Base-by-base conservation (phyloP, 2,329 filamentous ascomycete genomes). In the Alternaria dauci region DNA sequence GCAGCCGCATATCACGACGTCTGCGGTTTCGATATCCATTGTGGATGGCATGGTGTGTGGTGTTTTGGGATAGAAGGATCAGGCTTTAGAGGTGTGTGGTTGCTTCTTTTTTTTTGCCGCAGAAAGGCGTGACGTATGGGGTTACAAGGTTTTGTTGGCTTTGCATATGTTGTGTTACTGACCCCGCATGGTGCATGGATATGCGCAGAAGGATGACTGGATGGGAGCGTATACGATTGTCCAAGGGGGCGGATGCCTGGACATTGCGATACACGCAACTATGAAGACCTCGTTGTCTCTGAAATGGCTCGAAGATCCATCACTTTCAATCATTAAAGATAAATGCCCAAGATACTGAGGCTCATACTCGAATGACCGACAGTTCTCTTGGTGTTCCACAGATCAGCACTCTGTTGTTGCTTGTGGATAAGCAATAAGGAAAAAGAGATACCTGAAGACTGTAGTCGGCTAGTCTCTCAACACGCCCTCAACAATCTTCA, bases 401-500 rank as follows among this genome's bases (percentile, higher is more conserved):
- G 9, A 41, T 23, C 18, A 12, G 39, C n/a, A 14, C 39, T 9
- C 20, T 23, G 18, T 20, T 14, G 18, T 41, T 41, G 18, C 39
- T 41, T 12, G 39, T 23, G 8, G 8, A 41, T 16, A 12, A 20
- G 39, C 39, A 23, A 41, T 23, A 8, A 41, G 18, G 11, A 23
- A 41, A 41, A 41, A 14, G 11, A 4, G 18, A 14, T 41, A 23
- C 38, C 36, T 39, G 9, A n/a, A 39, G n/a, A 39, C n/a, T 39
- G 18, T 9, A n/a, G 38, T 39, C n/a, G 39, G 12, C 28, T 32
- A 43, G 8, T 54, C 50, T 28, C 59, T 55, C 18, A 72, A 16
- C 8, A 69, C 43, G 1, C 36, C 58, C 30, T 76, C 72, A 11
- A 80, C 72, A 7, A 76, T 64, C 47, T 71, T 74, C 68, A 79